phyloP scores from a whole-genome alignment of 345 rosid species.

The Populus pruinosa region DNA sequence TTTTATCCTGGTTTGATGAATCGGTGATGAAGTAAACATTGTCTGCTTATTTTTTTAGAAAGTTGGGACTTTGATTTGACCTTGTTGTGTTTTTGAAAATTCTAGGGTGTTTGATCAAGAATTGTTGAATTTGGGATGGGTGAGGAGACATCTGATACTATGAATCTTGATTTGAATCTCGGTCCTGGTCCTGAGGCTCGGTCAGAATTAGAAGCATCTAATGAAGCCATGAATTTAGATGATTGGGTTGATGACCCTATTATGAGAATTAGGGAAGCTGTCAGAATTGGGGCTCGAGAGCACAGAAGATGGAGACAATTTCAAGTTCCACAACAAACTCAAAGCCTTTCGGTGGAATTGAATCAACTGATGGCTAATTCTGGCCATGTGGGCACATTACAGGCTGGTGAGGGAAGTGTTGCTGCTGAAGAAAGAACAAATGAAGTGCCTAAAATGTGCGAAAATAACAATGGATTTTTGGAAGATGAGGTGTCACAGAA shows the following conservation, averaged over 20 bases:
- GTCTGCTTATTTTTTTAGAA: not conserved
- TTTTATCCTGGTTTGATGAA: conserved; percentile 10
- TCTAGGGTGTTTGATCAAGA: conserved; percentile 18
- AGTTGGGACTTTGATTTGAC: conserved; percentile 1
- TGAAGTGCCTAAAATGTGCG: conserved; percentile 61
- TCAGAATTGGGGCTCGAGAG: conserved; percentile 46
- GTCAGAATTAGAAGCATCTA: conserved; percentile 32
- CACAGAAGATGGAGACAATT: conserved; percentile 56
- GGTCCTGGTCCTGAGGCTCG: conserved; percentile 78
- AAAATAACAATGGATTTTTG: conserved; percentile 55
- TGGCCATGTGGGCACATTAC: conserved; percentile 44
- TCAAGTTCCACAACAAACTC: conserved; percentile 45
- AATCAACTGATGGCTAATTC: conserved; percentile 52
- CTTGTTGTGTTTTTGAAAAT: conserved; percentile 1
- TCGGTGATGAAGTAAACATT: not conserved
- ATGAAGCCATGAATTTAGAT: conserved; percentile 53
- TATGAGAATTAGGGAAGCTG: conserved; percentile 57
- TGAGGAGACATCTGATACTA: conserved; percentile 68
- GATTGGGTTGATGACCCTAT: conserved; percentile 52
- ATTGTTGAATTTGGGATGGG: conserved; percentile 44
- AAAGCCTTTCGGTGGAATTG: conserved; percentile 52
- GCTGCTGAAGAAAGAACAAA: conserved; percentile 64
- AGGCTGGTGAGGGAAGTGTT: conserved; percentile 86
- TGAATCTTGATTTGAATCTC: conserved; percentile 96
- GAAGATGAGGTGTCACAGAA: conserved; percentile 52